Base-by-base conservation (phyloP, 1,284 basidiomycete genomes). In the Malassezia globosa region DNA sequence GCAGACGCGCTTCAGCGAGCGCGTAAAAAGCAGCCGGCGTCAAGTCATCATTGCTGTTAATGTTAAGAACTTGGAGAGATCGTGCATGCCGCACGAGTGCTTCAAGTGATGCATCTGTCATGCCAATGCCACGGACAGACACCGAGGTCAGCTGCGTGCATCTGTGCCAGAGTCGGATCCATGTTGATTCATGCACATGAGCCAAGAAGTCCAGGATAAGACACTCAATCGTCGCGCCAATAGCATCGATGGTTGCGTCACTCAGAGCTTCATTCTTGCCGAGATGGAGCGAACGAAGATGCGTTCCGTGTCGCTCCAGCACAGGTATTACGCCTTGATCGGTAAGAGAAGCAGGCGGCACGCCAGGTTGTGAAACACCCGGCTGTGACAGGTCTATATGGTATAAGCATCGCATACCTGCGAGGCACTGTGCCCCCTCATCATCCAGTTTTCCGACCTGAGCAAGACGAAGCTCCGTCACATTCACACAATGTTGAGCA, bases 381-480 rank as follows among this genome's bases (percentile, higher is more conserved):
- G 81, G 79, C 42, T 79, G 75, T 2, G 79, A 78, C 6, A 87
- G 67, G 59, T 86, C 83, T 29, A 87, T 74, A 18, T 73, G 74
- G 24, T 69, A 75, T 24, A 85, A 71, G 37, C 56, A 50, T 0
- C 74, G 72, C 33, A 84, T 72, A 7, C 72, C 68, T 18, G 50
- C 46, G 13, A 63, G 57, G 2, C 55, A 50, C 45, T 56, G 37
- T 7, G 67, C 63, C 51, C 61, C 56, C 24, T 51, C 58, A 46
- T 58, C 66, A 43, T 69, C 58, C 27, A 71, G 72, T 58, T 80
- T 75, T 6, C 84, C 87, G 27, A 95, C 75, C 64, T 94, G 85
- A 45, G 81, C 80, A 27, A 97, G 75, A 2, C 84, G 78, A 1
- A 97, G 78, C 48, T 82, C 80, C 7, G 73, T 77, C 16, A 97